Evolutionary conservation across 139 green algal species (phyloP), one percentile per base, ranked within the genome.

Genomic region (Tetradesmus lagerheimii): DNA sequence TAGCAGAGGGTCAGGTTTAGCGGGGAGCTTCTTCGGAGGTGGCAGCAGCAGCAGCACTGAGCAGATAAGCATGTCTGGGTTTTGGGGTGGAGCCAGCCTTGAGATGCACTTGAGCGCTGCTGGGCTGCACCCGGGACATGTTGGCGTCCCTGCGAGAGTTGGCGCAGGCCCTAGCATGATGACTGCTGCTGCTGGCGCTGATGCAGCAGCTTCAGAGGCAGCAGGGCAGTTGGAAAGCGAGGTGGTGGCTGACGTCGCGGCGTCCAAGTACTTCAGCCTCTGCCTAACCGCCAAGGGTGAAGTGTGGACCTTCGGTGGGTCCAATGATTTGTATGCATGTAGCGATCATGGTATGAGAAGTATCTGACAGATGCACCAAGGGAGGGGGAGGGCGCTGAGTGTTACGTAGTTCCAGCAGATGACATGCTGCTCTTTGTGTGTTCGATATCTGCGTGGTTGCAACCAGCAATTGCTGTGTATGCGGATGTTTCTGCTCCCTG

Each of bases 271-370:
- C 90, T 95, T 96, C 90, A 92, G 67, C 35, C 85, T 88, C 0
- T 88, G 87, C 0, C 90, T 91, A 20, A 96, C 93, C 0, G 85
- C 81, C 4, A 80, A 38, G 0, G 94, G 95, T 0, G 86, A 95
- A 47, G 94, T 97, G 74, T 97, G 95, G 94, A 91, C 92, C 8
- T 83, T 84, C 38, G 86, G 86, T 87, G 53, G 78, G 80, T 57
- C 1, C 39, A 81, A 0, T n/a, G 62, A 74, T n/a, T 4, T 11
- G n/a, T n/a, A n/a, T n/a, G n/a, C n/a, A n/a, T n/a, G n/a, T n/a
- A n/a, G n/a, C n/a, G n/a, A n/a, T n/a, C n/a, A n/a, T n/a, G n/a
- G n/a, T n/a, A n/a, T n/a, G n/a, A n/a, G n/a, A n/a, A n/a, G n/a
- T n/a, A n/a, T n/a, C n/a, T n/a, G 62, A 27, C 62, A 74, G 62